A percentile compares a stretch with the other conserved stretches of the same genome.
Evolutionary conservation across 2,329 filamentous ascomycete genomes (phyloP).

Genomic region (Aspergillus neotritici): DNA sequence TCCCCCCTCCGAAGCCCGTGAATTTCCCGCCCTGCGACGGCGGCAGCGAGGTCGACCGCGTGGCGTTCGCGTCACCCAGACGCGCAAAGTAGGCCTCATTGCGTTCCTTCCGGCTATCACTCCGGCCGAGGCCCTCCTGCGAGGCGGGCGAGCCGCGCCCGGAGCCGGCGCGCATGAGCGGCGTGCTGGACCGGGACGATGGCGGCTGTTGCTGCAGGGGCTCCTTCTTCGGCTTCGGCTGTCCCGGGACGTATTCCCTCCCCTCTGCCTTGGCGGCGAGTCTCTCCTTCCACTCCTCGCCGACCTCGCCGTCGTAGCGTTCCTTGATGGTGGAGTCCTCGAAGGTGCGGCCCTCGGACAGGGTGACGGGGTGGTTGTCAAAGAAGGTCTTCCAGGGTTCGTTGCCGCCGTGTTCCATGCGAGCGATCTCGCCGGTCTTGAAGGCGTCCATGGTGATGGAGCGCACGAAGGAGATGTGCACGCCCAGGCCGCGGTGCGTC

Average conservation of each 20-base stretch:
- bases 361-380: slow-evolving; percentile 62
- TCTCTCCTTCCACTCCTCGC: slow-evolving; percentile 93
- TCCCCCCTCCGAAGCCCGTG: slow-evolving; percentile 77
- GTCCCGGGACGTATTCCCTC: slow-evolving; percentile 71
- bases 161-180: slow-evolving; percentile 14
- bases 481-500: slow-evolving; percentile 87
- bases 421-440: slow-evolving; percentile 84
- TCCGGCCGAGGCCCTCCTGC: slow-evolving; percentile 17
- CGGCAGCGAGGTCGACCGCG: slow-evolving; percentile 65
- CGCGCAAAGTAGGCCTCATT: slow-evolving; percentile 89
- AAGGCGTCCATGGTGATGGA: slow-evolving; percentile 99
- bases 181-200: slow-evolving; percentile 29
- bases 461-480: slow-evolving; percentile 97
- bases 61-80: slow-evolving; percentile 76
- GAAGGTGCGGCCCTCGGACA: slow-evolving; percentile 65
- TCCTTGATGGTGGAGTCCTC: slow-evolving; percentile 87
- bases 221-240: slow-evolving; percentile 45
- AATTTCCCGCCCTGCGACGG: slow-evolving; percentile 93
- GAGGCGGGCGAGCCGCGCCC: slow-evolving; percentile 23
- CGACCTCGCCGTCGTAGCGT: slow-evolving; percentile 80
- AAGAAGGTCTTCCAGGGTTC: slow-evolving; percentile 83
- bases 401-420: slow-evolving; percentile 91
- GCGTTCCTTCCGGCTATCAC: slow-evolving; percentile 53
- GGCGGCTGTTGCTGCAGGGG: slow-evolving; percentile 18
- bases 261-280: slow-evolving; percentile 83